Conservation (phyloP, 768 basidiomycete genomes). For the Boletellus ananas region DNA sequence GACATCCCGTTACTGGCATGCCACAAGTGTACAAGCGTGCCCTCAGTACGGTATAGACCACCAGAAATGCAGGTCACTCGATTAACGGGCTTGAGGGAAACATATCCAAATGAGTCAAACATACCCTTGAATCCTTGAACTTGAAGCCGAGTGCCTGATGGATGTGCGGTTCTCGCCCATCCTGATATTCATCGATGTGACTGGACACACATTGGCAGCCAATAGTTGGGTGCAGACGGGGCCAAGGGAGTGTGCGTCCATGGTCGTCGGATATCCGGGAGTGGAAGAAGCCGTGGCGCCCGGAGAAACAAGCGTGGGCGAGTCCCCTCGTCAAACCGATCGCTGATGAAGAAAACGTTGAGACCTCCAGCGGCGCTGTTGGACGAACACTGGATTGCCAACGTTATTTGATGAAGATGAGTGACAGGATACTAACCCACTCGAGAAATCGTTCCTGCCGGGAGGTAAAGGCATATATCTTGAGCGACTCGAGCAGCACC, state of each 20-base stretch:
- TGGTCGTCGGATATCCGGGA: neutral
- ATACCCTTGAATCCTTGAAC: too few relatives aligned
- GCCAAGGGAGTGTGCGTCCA: conserved; percentile 10
- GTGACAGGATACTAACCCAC: conserved; percentile 10
- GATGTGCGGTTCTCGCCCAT: conserved; percentile 1
- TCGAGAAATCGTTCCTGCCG: conserved; percentile 19
- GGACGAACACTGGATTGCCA: conserved; percentile 18
- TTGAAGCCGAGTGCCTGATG: conserved; percentile 1
- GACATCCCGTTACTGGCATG: neutral
- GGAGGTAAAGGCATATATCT: conserved; percentile 26
- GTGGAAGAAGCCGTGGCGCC: conserved; percentile 20
- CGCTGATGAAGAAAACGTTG: conserved; percentile 5
- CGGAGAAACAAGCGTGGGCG: conserved; percentile 23
- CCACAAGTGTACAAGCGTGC: neutral
- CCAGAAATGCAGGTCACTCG: conserved; percentile 9
- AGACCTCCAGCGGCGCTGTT: conserved; percentile 19
- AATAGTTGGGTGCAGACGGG: neutral
- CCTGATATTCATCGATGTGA: neutral
- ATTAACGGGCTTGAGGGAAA: neutral
- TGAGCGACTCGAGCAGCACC: conserved; percentile 20
- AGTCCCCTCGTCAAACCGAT: conserved; percentile 24
- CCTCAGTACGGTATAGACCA: conserved; percentile 9
- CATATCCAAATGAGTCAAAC: neutral
- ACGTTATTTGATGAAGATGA: conserved; percentile 8
- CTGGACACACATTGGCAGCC: conserved; percentile 8